Percentiles rank a stretch among this genome's conserved stretches.
phyloP scores from a whole-genome alignment of 1,284 basidiomycete species.

The Heterobasidion parviporum region DNA sequence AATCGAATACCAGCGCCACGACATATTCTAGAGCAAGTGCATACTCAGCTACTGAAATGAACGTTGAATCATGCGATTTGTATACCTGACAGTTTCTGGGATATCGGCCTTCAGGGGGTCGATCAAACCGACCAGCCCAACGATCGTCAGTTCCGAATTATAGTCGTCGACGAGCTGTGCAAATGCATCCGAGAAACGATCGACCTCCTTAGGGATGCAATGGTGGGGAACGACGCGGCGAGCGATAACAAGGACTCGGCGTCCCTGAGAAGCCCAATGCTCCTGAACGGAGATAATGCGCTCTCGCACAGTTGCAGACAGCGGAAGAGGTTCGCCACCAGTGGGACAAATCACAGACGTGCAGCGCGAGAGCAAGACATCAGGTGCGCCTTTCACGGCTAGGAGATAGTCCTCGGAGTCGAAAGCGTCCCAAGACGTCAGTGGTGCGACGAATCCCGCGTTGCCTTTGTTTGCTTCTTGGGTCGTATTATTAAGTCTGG shows the following conservation, averaged over 20 bases:
- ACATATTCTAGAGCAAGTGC: slow-evolving; percentile 22
- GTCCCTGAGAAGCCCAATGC: slow-evolving; percentile 44
- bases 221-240: slow-evolving; percentile 24
- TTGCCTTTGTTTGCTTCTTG: slow-evolving; percentile 4
- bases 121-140: slow-evolving; percentile 57
- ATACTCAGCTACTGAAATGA: background rate
- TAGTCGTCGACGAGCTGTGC: slow-evolving; percentile 26
- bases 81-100: slow-evolving; percentile 34
- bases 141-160: slow-evolving; percentile 40
- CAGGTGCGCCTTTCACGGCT: slow-evolving; percentile 48
- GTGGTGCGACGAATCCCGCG: slow-evolving; percentile 18
- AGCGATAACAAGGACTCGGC: slow-evolving; percentile 47
- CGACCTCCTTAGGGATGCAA: slow-evolving; percentile 19
- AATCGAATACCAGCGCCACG: slow-evolving; percentile 57
- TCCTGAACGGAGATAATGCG: slow-evolving; percentile 36
- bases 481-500: slow-evolving; percentile 8
- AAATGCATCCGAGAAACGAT: slow-evolving; percentile 28
- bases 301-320: slow-evolving; percentile 23
- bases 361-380: slow-evolving; percentile 46
- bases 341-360: slow-evolving; percentile 26
- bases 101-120: slow-evolving; percentile 60
- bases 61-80: background rate
- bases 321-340: slow-evolving; percentile 20
- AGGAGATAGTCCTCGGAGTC: slow-evolving; percentile 28
- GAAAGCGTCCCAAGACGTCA: slow-evolving; percentile 25